Evolutionary conservation across 495 filamentous ascomycete genomes (phyloP).

Genomic region (Penicillium dipodomyicola): DNA sequence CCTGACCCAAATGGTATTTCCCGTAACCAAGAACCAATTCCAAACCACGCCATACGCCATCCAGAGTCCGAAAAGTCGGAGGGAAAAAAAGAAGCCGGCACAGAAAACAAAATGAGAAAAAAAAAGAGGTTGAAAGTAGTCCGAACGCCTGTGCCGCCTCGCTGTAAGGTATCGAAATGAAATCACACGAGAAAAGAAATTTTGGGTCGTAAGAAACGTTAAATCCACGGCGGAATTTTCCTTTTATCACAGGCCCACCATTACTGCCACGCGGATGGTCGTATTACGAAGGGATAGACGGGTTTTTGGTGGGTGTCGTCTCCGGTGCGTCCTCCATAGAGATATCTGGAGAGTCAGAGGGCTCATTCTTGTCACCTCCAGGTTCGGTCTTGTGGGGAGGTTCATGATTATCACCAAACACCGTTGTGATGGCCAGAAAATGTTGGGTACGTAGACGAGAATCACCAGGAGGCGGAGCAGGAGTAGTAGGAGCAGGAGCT

Average conservation of each 20-base stretch:
- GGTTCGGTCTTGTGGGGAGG: constrained; percentile 17
- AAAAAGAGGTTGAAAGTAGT: constrained; percentile 6
- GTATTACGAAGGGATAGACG: constrained; percentile 31
- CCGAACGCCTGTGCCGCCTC: constrained; percentile 24
- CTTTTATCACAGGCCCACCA: constrained; percentile 18
- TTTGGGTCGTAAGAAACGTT: constrained; percentile 33
- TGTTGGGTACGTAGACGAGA: not conserved
- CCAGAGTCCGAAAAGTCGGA: constrained; percentile 19
- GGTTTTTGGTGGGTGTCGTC: constrained; percentile 27
- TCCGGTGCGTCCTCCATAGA: constrained; percentile 35
- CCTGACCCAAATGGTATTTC: constrained; percentile 36
- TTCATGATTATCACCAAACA: constrained; percentile 1
- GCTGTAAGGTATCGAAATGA: constrained; percentile 17
- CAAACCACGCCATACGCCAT: constrained; percentile 37
- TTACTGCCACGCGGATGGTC: constrained; percentile 13
- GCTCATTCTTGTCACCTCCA: constrained; percentile 21
- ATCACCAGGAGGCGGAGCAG: not conserved
- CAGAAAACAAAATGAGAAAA: constrained; percentile 2
- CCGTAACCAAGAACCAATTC: constrained; percentile 29
- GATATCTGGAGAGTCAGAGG: constrained; percentile 27
- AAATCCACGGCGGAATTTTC: constrained; percentile 15
- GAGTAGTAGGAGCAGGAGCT: constrained; percentile 21
- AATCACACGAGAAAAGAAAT: constrained; percentile 28
- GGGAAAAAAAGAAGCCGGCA: constrained; percentile 21
- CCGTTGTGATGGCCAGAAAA: constrained; percentile 2